These are phyloP conservation scores for Penicillium angulare DNA, from an alignment of 495 filamentous ascomycete species.

Conservation along the genomic window DNA sequence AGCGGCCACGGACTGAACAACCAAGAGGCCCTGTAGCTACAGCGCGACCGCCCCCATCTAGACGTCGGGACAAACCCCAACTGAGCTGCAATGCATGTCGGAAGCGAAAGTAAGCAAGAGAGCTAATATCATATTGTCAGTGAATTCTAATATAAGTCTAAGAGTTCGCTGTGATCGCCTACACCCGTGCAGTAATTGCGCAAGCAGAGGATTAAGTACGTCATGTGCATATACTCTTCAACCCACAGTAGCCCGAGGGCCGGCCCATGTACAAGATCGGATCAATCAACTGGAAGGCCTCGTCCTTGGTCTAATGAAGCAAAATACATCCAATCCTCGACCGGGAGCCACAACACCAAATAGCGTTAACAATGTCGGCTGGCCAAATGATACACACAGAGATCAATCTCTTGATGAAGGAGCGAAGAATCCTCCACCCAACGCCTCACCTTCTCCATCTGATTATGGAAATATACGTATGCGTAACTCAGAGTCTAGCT, in stretches of 20 bases:
- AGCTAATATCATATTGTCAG: not conserved
- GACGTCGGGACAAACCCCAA: conserved; percentile 27
- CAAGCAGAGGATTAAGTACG: not conserved
- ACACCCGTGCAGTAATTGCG: conserved; percentile 19
- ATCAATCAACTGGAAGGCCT: not conserved
- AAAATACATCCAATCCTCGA: not conserved
- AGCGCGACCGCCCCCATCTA: not conserved
- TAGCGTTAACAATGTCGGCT: not conserved
- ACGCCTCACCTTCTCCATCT: not conserved
- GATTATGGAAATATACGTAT: conserved; percentile 21
- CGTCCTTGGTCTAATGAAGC: not conserved
- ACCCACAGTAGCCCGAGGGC: not conserved
- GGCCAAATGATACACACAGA: too few species aligned
- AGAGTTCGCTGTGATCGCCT: conserved; percentile 22
- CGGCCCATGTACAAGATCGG: not conserved
- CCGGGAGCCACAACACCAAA: not conserved
- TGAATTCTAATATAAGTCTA: not conserved
- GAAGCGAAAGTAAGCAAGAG: conserved; percentile 32
- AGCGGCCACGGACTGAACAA: too few species aligned
- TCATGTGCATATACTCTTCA: conserved; percentile 10
- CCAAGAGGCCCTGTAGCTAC: too few species aligned
- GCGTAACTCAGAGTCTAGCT: conserved; percentile 19
- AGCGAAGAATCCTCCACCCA: too few species aligned
- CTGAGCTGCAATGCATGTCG: conserved; percentile 35
- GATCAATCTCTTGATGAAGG: conserved; percentile 14